A percentile compares a stretch with the other conserved stretches of the same genome.
These are phyloP conservation scores for Porphyra umbilicalis DNA, from an alignment of 31 red algal genomes.

Conservation along the genomic window DNA sequence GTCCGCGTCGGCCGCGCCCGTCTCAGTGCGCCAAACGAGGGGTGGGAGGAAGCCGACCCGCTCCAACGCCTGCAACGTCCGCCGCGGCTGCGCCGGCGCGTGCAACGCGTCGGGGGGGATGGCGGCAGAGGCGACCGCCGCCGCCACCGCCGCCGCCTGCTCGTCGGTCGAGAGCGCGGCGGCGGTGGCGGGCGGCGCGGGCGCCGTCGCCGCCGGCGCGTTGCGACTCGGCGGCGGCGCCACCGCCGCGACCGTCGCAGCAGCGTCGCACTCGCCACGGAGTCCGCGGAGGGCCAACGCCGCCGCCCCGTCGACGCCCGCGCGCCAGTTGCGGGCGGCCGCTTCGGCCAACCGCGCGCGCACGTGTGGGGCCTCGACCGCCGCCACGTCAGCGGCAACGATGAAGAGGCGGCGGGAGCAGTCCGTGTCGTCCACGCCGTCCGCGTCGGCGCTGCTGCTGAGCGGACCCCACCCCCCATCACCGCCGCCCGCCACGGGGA, in stretches of 20 bases:
- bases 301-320: neutral
- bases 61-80: neutral
- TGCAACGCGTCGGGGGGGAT: neutral
- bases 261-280: neutral
- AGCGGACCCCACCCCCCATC: neutral
- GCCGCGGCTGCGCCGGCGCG: neutral
- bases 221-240: too few species aligned
- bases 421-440: neutral
- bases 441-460: neutral
- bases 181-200: neutral
- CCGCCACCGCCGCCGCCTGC: neutral
- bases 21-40: neutral
- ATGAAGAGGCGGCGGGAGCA: neutral
- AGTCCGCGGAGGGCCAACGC: neutral
- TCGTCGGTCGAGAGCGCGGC: neutral
- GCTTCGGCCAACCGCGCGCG: neutral
- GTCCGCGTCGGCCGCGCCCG: neutral
- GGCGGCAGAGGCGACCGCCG: neutral
- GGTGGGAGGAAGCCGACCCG: neutral
- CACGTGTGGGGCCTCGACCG: neutral
- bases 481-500: neutral
- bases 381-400: neutral
- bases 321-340: neutral
- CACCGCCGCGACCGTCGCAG: neutral
- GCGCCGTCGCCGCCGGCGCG: neutral